Evolutionary conservation across 1,284 basidiomycete genomes (phyloP).

Genomic region (Trametes polyzona): DNA sequence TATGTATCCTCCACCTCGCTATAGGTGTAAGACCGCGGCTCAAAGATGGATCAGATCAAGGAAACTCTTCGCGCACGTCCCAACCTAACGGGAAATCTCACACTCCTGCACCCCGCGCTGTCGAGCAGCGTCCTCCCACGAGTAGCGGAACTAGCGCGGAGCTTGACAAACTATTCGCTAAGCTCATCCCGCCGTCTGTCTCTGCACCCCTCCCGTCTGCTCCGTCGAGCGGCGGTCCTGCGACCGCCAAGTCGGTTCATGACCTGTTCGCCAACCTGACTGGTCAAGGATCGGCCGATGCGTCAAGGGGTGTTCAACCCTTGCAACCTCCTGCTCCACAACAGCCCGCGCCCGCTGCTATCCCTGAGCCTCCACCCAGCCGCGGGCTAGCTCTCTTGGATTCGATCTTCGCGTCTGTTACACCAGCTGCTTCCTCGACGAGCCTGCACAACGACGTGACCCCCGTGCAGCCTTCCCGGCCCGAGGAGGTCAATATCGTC

Average conservation of each 20-base stretch:
- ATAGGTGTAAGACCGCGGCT: background rate
- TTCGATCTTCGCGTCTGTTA: slow-evolving; percentile 57
- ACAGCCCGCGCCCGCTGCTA: slow-evolving; percentile 8
- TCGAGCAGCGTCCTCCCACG: slow-evolving; percentile 11
- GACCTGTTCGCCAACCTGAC: slow-evolving; percentile 29
- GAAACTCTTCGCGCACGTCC: background rate
- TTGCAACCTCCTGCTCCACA: slow-evolving; percentile 3
- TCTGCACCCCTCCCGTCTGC: slow-evolving; percentile 18
- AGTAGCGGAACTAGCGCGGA: slow-evolving; percentile 44
- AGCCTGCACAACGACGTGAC: slow-evolving; percentile 9
- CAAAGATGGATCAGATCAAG: background rate
- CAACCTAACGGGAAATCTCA: background rate
- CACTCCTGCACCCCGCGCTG: background rate
- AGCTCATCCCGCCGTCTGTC: slow-evolving; percentile 40
- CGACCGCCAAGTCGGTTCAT: slow-evolving; percentile 25
- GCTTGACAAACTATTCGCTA: slow-evolving; percentile 66
- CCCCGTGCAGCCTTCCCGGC: slow-evolving; percentile 29
- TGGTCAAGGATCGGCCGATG: slow-evolving; percentile 1
- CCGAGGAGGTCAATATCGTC: slow-evolving; percentile 37
- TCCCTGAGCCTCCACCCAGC: slow-evolving; percentile 18
- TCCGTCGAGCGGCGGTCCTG: background rate
- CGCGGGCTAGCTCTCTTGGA: slow-evolving; percentile 51
- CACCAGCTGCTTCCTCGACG: slow-evolving; percentile 32
- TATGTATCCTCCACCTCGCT: background rate
- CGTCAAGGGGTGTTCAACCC: background rate